phyloP scores from a whole-genome alignment of 202 grass and related monocot species.

The Schoenoplectus triqueter region DNA sequence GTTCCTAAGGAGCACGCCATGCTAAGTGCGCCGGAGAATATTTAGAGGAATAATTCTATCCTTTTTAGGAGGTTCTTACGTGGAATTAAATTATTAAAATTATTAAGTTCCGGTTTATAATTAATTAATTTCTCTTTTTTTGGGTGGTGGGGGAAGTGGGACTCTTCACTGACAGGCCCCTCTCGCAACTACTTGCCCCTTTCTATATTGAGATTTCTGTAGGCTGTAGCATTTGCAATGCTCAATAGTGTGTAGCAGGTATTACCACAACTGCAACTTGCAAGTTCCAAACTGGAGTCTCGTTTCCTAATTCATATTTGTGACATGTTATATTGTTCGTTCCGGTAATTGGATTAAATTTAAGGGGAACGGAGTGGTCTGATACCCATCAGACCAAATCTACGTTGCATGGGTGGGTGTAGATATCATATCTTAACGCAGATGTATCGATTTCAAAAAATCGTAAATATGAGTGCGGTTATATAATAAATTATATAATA shows the following conservation, averaged over 20 bases:
- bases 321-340: not conserved
- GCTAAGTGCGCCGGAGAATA: constrained; percentile 30
- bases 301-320: not conserved
- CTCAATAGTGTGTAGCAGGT: not conserved
- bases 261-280: not conserved
- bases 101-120: constrained; percentile 17
- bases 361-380: no score
- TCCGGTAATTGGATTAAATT: not conserved
- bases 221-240: not conserved
- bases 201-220: not conserved
- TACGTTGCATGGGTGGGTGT: no score
- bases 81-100: constrained; percentile 28
- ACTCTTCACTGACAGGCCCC: constrained; percentile 4
- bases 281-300: not conserved
- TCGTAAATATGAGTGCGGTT: no score
- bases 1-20: constrained; percentile 21
- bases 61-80: constrained; percentile 21
- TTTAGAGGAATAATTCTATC: constrained; percentile 26
- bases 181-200: constrained; percentile 6
- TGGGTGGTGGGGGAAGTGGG: not conserved
- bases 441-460: no score
- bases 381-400: no score
- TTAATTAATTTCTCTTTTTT: constrained; percentile 25
- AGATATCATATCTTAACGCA: no score
- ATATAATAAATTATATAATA: no score